Conservation (phyloP, 768 basidiomycete species). For the Podaxis rugospora region DNA sequence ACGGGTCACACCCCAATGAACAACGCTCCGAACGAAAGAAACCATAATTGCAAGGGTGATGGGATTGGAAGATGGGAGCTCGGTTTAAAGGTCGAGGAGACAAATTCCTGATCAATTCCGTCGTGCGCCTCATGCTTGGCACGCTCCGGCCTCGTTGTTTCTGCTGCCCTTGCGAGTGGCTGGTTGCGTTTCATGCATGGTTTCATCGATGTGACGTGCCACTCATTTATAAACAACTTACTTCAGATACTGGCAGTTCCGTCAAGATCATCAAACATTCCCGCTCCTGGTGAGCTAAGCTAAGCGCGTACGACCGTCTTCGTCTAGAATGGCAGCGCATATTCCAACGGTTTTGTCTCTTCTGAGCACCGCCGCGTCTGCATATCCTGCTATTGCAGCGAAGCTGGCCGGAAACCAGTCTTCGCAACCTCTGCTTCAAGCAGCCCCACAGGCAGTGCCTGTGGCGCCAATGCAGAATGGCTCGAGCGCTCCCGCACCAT, state of each 20-base stretch:
- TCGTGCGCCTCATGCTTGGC: conserved; percentile 25
- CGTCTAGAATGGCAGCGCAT: conserved; percentile 33
- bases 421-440: conserved; percentile 13
- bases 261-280: conserved; percentile 10
- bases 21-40: conserved; percentile 36
- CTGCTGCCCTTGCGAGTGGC: conserved; percentile 12
- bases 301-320: conserved; percentile 7
- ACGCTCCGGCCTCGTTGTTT: conserved; percentile 34
- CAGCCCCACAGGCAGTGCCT: conserved; percentile 20
- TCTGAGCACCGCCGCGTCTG: conserved; percentile 20
- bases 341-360: conserved; percentile 43
- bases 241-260: conserved; percentile 1
- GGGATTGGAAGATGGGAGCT: conserved; percentile 13
- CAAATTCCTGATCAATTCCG: conserved; percentile 16
- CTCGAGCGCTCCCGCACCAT: conserved; percentile 21
- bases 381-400: conserved; percentile 23
- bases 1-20: conserved; percentile 30
- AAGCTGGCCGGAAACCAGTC: conserved; percentile 23
- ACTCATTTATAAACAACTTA: conserved; percentile 26
- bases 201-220: conserved; percentile 8
- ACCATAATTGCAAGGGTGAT: conserved; percentile 27
- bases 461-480: conserved; percentile 20
- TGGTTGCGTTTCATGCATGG: conserved; percentile 20
- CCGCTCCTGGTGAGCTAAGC: conserved; percentile 16
- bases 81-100: conserved; percentile 17